Evolutionary conservation across 2,329 filamentous ascomycete species (phyloP), one percentile per base, ranked within the genome.

Genomic region (Fusarium sambucinum): DNA sequence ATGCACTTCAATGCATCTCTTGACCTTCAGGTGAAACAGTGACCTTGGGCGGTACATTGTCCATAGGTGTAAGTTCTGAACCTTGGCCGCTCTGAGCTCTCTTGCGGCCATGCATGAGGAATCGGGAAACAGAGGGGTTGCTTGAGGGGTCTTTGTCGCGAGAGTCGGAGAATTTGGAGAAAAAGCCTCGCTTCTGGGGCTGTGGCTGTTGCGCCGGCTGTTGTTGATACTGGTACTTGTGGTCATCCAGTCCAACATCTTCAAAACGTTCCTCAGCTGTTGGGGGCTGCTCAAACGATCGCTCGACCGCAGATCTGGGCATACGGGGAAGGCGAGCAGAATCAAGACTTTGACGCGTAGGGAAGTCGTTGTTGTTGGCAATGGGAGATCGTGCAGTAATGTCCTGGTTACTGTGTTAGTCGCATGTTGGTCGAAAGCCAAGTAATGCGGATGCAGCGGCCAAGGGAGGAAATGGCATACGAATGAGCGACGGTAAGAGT

Each of bases 401-500:
- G 77, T 98, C 94, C 94, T 97, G 74, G 30, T 50, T 46, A 17
- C 35, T 53, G 14, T 38, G 68, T 77, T 25, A 75, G 72, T 63
- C 33, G 48, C 48, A 51, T 54, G 35, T 57, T 40, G 47, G 30
- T 40, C 17, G 29, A 46, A 48, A 29, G 52, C 32, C 29, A 48
- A 58, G 46, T 30, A 33, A 21, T 19, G 33, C 17, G 19, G 27
- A 13, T 12, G 48, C 21, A 37, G 27, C 35, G 41, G 41, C 29
- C 57, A 30, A 52, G 23, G 10, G 25, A 9, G 12, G 30, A 8
- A 29, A 38, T 38, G 32, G 84, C 91, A 73, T 86, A 97, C 95
- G 83, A 98, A 98, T 68, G 94, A 97, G 74, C 96, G 89, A 68
- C 96, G 87, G 81, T 98, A 98, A 5, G 94, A 97, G 78, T 98